Evolutionary conservation across 2,329 filamentous ascomycete genomes (phyloP), one percentile per base, ranked within the genome.

Genomic region (Cadophora sp.): DNA sequence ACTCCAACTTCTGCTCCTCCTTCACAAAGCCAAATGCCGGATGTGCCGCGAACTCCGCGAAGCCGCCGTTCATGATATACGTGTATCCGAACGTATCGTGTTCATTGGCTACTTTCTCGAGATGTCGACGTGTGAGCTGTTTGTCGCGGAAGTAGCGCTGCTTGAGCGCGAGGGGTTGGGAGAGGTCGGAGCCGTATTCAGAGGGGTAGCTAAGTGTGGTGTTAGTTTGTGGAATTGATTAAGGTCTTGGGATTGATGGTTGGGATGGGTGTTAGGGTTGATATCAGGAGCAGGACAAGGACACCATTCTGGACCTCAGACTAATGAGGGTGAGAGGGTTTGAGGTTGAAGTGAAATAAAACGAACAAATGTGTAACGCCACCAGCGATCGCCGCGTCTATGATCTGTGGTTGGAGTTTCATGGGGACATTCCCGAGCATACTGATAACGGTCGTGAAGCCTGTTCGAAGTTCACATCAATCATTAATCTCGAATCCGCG

Each of bases 281-380:
- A n/a, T n/a, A n/a, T n/a, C n/a, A n/a, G n/a, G n/a, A n/a, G n/a
- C n/a, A n/a, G n/a, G n/a, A n/a, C n/a, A n/a, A n/a, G n/a, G n/a
- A n/a, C n/a, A n/a, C n/a, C n/a, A n/a, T n/a, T n/a, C n/a, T n/a
- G n/a, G n/a, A n/a, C n/a, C n/a, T n/a, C n/a, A n/a, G n/a, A n/a
- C n/a, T n/a, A n/a, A n/a, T n/a, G n/a, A n/a, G n/a, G n/a, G n/a
- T n/a, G n/a, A n/a, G n/a, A n/a, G n/a, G n/a, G n/a, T n/a, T n/a
- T n/a, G n/a, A n/a, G n/a, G n/a, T n/a, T n/a, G n/a, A n/a, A n/a
- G n/a, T n/a, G n/a, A n/a, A n/a, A n/a, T n/a, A n/a, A n/a, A n/a
- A n/a, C n/a, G n/a, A n/a, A n/a, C n/a, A 88, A 88, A 29, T 86
- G 82, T 72, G 85, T 81, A 5, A 90, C 86, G 11, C 86, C 84